These are phyloP conservation scores for Durusdinium trenchii DNA, from an alignment of 73 alveolate species.

Conservation along the genomic window DNA sequence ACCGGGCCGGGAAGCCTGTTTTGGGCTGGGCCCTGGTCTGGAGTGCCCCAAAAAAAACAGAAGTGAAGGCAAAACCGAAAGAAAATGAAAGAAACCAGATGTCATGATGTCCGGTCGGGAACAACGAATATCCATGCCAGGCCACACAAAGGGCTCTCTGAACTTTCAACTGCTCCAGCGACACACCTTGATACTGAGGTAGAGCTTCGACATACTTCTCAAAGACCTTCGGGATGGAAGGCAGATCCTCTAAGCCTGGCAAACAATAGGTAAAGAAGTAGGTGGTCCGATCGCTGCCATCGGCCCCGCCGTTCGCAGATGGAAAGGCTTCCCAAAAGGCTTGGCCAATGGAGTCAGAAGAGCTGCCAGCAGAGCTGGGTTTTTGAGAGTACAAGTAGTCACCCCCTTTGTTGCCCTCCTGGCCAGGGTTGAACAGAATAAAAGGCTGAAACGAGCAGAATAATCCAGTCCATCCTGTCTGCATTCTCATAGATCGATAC, in stretches of 20 bases:
- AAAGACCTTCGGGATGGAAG: constrained; percentile 49
- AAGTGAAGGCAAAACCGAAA: too few species aligned
- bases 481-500: too few species aligned
- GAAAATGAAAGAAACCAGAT: too few species aligned
- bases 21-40: too few species aligned
- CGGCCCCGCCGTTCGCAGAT: constrained; percentile 57
- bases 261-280: constrained; percentile 77
- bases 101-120: too few species aligned
- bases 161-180: constrained; percentile 56
- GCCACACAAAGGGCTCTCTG: constrained; percentile 75
- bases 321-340: constrained; percentile 95
- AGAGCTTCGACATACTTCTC: constrained; percentile 91
- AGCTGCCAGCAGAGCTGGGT: neutral
- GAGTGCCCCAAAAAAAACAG: too few species aligned
- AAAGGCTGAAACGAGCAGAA: too few species aligned
- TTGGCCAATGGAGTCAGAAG: constrained; percentile 15
- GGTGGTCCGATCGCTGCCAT: constrained; percentile 89
- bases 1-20: too few species aligned
- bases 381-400: constrained; percentile 55
- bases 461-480: too few species aligned
- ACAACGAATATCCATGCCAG: too few species aligned
- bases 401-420: constrained; percentile 50
- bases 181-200: constrained; percentile 50
- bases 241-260: constrained; percentile 57
- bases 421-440: too few species aligned